phyloP scores from a whole-genome alignment of 2,329 filamentous ascomycete genomes.

The Alternaria solani region DNA sequence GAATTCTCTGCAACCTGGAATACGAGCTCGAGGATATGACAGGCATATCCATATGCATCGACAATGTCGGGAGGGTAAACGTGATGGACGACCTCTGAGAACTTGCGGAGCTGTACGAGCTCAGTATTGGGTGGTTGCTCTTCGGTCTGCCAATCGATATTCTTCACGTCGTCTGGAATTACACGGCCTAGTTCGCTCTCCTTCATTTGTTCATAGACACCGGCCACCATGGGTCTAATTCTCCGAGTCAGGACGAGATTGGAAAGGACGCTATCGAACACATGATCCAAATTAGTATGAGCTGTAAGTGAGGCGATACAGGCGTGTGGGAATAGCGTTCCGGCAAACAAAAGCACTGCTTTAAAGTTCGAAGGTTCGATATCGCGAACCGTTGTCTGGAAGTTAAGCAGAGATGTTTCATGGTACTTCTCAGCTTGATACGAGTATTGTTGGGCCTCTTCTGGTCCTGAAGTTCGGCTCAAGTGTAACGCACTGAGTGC shows the following conservation, averaged over 20 bases:
- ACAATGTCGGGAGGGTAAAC: slow-evolving; percentile 40
- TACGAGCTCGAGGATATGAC: slow-evolving; percentile 31
- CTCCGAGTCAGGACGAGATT: slow-evolving; percentile 34
- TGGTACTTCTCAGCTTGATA: slow-evolving; percentile 33
- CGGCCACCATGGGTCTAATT: slow-evolving; percentile 35
- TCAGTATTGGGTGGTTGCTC: slow-evolving; percentile 30
- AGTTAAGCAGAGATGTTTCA: slow-evolving; percentile 29
- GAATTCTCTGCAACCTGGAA: slow-evolving; percentile 28
- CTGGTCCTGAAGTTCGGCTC: slow-evolving; percentile 42
- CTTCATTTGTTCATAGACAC: slow-evolving; percentile 24
- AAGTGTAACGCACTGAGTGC: slow-evolving; percentile 57
- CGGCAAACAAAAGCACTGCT: slow-evolving; percentile 43
- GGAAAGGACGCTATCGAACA: slow-evolving; percentile 33
- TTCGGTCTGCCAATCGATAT: slow-evolving; percentile 24
- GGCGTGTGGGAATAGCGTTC: slow-evolving; percentile 33
- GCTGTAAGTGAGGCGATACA: slow-evolving; percentile 26
- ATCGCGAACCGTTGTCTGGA: slow-evolving; percentile 32
- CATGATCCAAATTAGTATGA: slow-evolving; percentile 22
- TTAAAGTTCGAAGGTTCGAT: slow-evolving; percentile 52
- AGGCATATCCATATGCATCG: slow-evolving; percentile 36
- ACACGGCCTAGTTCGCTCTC: slow-evolving; percentile 25
- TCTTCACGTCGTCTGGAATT: slow-evolving; percentile 32
- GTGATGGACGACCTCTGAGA: slow-evolving; percentile 33
- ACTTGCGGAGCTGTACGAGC: slow-evolving; percentile 34
- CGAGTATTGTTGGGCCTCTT: slow-evolving; percentile 21